Base-by-base conservation (phyloP, 2,329 filamentous ascomycete genomes). In the Cadophora sp. region DNA sequence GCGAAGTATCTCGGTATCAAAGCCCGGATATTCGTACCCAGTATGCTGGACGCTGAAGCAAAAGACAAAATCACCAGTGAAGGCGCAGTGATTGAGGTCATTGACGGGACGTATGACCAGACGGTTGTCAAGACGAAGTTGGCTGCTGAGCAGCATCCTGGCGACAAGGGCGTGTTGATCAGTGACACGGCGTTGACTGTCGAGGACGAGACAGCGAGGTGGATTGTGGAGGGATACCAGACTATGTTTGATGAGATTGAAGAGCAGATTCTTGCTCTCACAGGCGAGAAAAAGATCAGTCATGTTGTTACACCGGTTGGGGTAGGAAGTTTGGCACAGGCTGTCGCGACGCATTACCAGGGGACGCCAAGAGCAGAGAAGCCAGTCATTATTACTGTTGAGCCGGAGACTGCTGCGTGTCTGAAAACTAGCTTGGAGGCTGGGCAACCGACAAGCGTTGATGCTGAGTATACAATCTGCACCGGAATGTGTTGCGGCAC, bases 201-300 rank as follows among this genome's bases (percentile, higher is more conserved):
- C 1, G 93, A 92, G 73, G 85, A 89, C 58, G 82, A 87, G 48
- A 85, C 93, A 5, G 91, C 92, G 11, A 34, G 14, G 78, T 94
- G 90, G 88, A 91, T 94, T 26, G 90, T 93, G 0, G 88, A 95
- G 69, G 92, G 92, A 0, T 96, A 95, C 74, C 83, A 83, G 4
- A 93, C 91, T 0, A 90, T 94, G 85, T 81, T 94, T 69, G 77
- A 79, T 3, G 92, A 96, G 75, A 81, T 87, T 0, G 90, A 93
- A 61, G 76, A 81, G 24, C 91, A 94, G 74, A 75, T 90, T 11
- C 75, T 82, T 0, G 78, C 79, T 0, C 71, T 80, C 0, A 76
- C 79, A 0, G 81, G 84, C 6, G 85, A 81, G 0, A 79, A 87
- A 11, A 58, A 37, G 4, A 51, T 68, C 29, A 65, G 62, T 82